Conservation (phyloP, 2,329 filamentous ascomycete species). For the Arthrobotrys entomopaga region DNA sequence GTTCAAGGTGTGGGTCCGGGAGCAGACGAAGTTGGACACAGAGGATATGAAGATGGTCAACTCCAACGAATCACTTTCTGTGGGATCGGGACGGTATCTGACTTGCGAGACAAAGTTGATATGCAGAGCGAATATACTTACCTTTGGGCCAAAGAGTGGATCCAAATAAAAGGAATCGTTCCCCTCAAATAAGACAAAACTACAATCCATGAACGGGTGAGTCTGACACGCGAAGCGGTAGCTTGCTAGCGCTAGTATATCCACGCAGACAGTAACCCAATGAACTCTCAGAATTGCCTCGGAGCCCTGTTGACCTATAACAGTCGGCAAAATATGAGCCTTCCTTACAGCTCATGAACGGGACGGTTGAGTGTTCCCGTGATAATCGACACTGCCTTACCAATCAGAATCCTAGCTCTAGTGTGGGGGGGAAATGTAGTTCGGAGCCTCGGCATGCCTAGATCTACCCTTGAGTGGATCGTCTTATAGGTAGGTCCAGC, state of each 20-base stretch:
- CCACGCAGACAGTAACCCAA: neutral
- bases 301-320: neutral
- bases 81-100: too few species aligned
- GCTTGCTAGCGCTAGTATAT: too few species aligned
- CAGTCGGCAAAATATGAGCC: conserved; percentile 20
- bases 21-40: too few species aligned
- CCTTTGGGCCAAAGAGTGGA: too few species aligned
- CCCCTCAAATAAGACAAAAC: neutral
- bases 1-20: too few species aligned
- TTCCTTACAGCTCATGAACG: conserved; percentile 9
- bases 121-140: too few species aligned
- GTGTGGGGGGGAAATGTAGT: neutral
- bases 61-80: too few species aligned
- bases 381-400: neutral
- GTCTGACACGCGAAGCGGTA: neutral
- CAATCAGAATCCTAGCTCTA: too few species aligned
- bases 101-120: too few species aligned
- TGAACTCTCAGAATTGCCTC: neutral
- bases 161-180: too few species aligned
- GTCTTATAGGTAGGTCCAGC: conserved; percentile 1
- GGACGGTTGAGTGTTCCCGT: conserved; percentile 16
- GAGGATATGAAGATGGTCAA: too few species aligned
- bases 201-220: neutral
- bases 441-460: conserved; percentile 3
- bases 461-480: neutral